Percentiles rank a stretch among this genome's conserved stretches.
These are phyloP conservation scores for Chalciporus chontae DNA, from an alignment of 768 basidiomycete genomes.

Conservation along the genomic window DNA sequence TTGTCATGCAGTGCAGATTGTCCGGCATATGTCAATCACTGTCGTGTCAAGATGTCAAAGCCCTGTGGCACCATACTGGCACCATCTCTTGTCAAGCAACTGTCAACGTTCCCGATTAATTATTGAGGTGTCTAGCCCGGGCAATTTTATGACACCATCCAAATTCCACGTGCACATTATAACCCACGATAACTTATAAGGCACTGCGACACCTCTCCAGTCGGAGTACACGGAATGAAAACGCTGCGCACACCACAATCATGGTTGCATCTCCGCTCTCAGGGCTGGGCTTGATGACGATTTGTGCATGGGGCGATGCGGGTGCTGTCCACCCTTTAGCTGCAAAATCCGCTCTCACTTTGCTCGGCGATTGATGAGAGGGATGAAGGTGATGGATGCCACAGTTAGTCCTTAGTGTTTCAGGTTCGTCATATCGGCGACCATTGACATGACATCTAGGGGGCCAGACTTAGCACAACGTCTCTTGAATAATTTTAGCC, in stretches of 20 bases:
- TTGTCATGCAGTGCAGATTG: background rate
- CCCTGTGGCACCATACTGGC: background rate
- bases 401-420: constrained; percentile 12
- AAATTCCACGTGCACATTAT: constrained; percentile 3
- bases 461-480: too few relatives aligned
- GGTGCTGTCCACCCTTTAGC: too few relatives aligned
- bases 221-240: constrained; percentile 1
- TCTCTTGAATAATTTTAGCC: background rate
- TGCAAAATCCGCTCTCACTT: too few relatives aligned
- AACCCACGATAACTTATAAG: constrained; percentile 17
- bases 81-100: too few relatives aligned
- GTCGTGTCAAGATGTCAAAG: background rate
- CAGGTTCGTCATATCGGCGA: constrained; percentile 7
- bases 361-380: too few relatives aligned
- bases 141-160: constrained; percentile 3
- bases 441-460: constrained; percentile 1
- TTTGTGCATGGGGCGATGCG: too few relatives aligned
- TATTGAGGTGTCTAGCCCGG: too few relatives aligned
- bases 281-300: background rate
- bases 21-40: constrained; percentile 8
- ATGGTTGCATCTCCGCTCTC: constrained; percentile 6
- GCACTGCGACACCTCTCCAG: constrained; percentile 18
- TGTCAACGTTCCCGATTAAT: too few relatives aligned
- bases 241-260: constrained; percentile 10
- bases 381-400: too few relatives aligned